A percentile compares a stretch with the other conserved stretches of the same genome.
phyloP scores from a whole-genome alignment of 768 basidiomycete genomes.

The Naganishia onofrii region DNA sequence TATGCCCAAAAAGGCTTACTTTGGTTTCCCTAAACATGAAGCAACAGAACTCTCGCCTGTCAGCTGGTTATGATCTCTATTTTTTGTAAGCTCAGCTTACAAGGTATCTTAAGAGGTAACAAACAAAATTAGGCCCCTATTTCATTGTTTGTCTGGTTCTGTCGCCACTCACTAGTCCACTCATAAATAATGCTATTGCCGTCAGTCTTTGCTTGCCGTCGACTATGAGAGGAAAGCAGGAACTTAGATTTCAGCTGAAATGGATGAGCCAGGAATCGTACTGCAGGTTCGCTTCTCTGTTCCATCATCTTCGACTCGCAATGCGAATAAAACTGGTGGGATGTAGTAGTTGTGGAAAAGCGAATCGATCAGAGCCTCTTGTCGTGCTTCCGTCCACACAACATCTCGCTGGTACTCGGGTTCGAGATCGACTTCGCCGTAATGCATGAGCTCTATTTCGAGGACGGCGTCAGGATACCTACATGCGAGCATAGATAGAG shows the following conservation, averaged over 20 bases:
- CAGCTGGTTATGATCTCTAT: not conserved
- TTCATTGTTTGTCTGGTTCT: not conserved
- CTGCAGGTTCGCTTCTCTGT: constrained; percentile 29
- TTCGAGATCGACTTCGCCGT: constrained; percentile 29
- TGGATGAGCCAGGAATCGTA: not conserved
- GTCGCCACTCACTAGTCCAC: constrained; percentile 15
- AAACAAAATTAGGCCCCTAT: not conserved
- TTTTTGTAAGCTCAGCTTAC: constrained; percentile 5
- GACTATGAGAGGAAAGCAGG: constrained; percentile 6
- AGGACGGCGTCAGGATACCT: not conserved
- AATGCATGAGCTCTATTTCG: constrained; percentile 17
- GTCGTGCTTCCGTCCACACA: constrained; percentile 30
- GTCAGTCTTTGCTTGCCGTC: constrained; percentile 34
- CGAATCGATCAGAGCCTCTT: constrained; percentile 31
- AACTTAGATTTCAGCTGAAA: not conserved
- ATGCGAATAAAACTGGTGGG: constrained; percentile 30
- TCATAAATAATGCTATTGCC: constrained; percentile 31
- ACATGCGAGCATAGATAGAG: not conserved
- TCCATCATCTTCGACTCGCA: constrained; percentile 19
- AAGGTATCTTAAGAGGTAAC: constrained; percentile 24
- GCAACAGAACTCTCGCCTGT: not conserved
- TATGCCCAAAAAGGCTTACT: constrained; percentile 1
- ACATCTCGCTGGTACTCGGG: constrained; percentile 32
- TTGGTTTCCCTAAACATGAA: constrained; percentile 7
- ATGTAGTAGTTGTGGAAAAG: constrained; percentile 33